phyloP scores from a whole-genome alignment of 805 yeast genomes.

The Pichia rugopelliculosa region DNA sequence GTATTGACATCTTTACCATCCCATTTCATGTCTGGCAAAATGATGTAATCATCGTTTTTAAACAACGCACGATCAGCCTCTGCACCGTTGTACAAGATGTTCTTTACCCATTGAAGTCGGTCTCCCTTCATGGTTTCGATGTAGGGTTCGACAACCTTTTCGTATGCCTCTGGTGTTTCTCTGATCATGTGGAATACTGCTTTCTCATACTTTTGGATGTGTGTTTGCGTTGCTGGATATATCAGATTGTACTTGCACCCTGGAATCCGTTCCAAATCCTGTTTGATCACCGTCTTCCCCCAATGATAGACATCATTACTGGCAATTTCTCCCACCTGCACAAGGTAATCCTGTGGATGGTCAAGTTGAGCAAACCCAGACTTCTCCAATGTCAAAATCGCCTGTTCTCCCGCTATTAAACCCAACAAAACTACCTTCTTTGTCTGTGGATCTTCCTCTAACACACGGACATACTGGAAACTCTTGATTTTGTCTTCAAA shows the following conservation, averaged over 20 bases:
- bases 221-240: conserved; percentile 85
- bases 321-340: conserved; percentile 36
- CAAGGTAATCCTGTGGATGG: conserved; percentile 10
- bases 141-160: conserved; percentile 58
- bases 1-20: conserved; percentile 64
- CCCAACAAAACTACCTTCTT: conserved; percentile 70
- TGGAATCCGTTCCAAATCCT: conserved; percentile 41
- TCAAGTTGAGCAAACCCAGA: conserved; percentile 41
- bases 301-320: conserved; percentile 80
- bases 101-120: conserved; percentile 82
- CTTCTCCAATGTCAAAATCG: conserved; percentile 69
- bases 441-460: conserved; percentile 55
- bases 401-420: conserved; percentile 46
- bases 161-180: conserved; percentile 80
- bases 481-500: conserved; percentile 17
- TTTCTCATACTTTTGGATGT: conserved; percentile 64
- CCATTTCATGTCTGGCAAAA: conserved; percentile 97
- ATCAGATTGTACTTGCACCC: conserved; percentile 68
- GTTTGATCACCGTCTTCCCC: conserved; percentile 48
- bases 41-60: conserved; percentile 60
- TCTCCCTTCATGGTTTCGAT: conserved; percentile 70
- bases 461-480: conserved; percentile 41
- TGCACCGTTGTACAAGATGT: conserved; percentile 71
- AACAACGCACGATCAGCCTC: conserved; percentile 77
- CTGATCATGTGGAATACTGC: conserved; percentile 53